These are phyloP conservation scores for Tulasnella sp. DNA, from an alignment of 768 basidiomycete genomes.

Conservation along the genomic window DNA sequence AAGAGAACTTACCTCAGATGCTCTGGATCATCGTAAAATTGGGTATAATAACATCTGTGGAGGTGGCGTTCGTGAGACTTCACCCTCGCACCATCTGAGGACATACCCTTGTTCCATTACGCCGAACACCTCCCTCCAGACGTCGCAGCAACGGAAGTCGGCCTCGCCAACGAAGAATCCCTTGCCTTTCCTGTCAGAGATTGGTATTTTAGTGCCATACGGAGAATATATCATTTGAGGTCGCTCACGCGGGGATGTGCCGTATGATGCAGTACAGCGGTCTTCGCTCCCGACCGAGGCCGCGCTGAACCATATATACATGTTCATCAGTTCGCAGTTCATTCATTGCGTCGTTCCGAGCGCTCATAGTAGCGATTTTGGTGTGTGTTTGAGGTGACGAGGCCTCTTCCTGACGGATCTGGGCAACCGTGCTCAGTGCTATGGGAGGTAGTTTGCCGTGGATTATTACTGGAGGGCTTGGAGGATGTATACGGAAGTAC, in stretches of 20 bases:
- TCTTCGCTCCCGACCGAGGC: conserved; percentile 6
- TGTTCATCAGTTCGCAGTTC: not conserved
- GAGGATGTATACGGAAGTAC: too few species aligned
- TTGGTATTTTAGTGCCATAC: not conserved
- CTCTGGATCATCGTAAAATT: conserved; percentile 13
- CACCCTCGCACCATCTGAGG: not conserved
- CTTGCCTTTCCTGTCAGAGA: conserved; percentile 1
- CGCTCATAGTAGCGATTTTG: not conserved
- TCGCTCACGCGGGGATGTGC: conserved; percentile 10
- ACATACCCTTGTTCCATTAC: conserved; percentile 9
- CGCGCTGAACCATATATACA: conserved; percentile 11
- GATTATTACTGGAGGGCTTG: too few species aligned
- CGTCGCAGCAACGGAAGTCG: conserved; percentile 12
- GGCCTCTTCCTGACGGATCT: not conserved
- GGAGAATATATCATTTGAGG: not conserved
- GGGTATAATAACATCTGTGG: conserved; percentile 11
- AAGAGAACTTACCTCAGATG: conserved; percentile 4
- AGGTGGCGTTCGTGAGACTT: not conserved
- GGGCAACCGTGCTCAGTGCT: not conserved
- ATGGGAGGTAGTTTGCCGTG: not conserved
- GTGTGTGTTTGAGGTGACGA: not conserved
- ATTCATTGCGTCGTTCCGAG: not conserved
- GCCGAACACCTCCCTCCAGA: conserved; percentile 9
- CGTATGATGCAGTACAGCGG: conserved; percentile 11
- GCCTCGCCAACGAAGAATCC: conserved; percentile 4